Conservation (phyloP, 768 basidiomycete species). For the Serendipita sp. region DNA sequence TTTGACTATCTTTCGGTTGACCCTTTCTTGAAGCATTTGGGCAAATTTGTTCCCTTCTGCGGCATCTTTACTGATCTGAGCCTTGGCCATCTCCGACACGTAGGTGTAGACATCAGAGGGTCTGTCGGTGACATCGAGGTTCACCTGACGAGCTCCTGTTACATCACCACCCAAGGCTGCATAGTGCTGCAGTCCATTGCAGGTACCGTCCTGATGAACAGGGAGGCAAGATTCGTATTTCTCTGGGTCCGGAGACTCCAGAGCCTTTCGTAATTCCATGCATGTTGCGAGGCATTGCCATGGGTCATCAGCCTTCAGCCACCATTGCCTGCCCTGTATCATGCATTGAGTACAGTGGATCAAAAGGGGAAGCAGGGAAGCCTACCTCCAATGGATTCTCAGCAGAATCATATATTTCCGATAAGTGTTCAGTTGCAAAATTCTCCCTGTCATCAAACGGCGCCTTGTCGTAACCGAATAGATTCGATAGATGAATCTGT, state of each 20-base stretch:
- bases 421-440: conserved; percentile 56
- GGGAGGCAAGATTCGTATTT: conserved; percentile 56
- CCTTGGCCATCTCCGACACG: conserved; percentile 76
- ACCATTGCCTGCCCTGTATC: conserved; percentile 62
- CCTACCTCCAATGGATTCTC: conserved; percentile 59
- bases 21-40: conserved; percentile 49
- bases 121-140: conserved; percentile 63
- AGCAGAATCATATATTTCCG: conserved; percentile 70
- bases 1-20: conserved; percentile 90
- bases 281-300: conserved; percentile 96
- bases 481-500: conserved; percentile 85
- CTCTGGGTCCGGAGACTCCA: conserved; percentile 49
- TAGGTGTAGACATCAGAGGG: conserved; percentile 93
- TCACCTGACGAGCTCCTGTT: conserved; percentile 81
- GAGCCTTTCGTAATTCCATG: conserved; percentile 69
- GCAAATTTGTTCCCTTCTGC: conserved; percentile 38
- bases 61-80: conserved; percentile 39
- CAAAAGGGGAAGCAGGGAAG: background rate
- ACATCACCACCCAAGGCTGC: conserved; percentile 91
- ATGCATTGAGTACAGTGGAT: background rate
- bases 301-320: conserved; percentile 82
- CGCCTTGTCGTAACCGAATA: conserved; percentile 89
- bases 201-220: conserved; percentile 95
- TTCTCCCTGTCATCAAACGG: conserved; percentile 82
- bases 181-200: conserved; percentile 97